Conservation (phyloP, 2,329 filamentous ascomycete genomes). For the Truncatella angustata region DNA sequence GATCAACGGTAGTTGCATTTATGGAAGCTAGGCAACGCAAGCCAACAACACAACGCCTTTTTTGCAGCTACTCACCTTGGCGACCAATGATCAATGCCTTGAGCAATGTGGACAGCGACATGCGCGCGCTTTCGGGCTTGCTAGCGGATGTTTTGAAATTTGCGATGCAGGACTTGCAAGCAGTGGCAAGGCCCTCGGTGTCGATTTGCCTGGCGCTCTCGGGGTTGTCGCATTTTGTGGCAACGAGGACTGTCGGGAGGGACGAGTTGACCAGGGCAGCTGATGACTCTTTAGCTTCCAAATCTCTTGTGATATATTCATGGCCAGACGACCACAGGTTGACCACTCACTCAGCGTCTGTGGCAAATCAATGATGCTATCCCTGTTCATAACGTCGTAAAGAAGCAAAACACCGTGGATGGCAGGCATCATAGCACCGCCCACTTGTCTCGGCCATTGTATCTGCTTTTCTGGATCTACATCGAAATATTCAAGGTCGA, state of each 20-base stretch:
- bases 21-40: neutral
- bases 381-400: constrained; percentile 81
- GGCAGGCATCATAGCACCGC: constrained; percentile 68
- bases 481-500: constrained; percentile 65
- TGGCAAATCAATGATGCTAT: constrained; percentile 72
- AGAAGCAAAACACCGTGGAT: constrained; percentile 83
- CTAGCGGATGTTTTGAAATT: constrained; percentile 72
- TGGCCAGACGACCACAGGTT: neutral
- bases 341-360: constrained; percentile 71
- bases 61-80: constrained; percentile 58
- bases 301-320: too few species aligned
- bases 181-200: constrained; percentile 59
- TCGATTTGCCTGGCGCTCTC: constrained; percentile 70
- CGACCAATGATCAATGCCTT: constrained; percentile 66
- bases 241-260: constrained; percentile 77
- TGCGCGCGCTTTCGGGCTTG: constrained; percentile 69
- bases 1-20: neutral
- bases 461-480: constrained; percentile 57
- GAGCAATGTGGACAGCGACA: constrained; percentile 74
- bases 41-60: neutral
- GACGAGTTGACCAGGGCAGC: constrained; percentile 71
- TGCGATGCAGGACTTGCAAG: constrained; percentile 67
- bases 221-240: constrained; percentile 84
- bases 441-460: constrained; percentile 66
- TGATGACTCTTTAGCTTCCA: constrained; percentile 34